Evolutionary conservation across 2,329 filamentous ascomycete species (phyloP), one percentile per base, ranked within the genome.

Genomic region (Botryosphaeria dothidea): DNA sequence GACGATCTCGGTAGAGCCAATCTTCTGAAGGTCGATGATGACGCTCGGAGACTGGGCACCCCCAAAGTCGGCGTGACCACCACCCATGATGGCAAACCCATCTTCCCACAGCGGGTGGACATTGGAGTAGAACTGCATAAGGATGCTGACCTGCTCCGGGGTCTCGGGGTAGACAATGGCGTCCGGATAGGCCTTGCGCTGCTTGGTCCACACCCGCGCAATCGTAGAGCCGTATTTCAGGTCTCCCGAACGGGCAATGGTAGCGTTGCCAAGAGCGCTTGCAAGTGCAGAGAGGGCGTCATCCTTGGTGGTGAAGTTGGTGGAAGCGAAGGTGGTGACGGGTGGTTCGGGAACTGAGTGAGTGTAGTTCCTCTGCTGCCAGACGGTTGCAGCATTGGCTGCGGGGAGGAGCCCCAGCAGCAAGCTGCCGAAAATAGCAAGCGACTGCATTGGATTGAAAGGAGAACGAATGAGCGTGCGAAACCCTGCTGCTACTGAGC

Each of bases 91-190:
- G 34, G 60, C 60, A 17, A 63, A 63, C 8, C 60, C 60, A 13
- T 62, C 60, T 3, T 8, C 25, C 60, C 60, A 63, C 7, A 63
- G 38, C 48, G 60, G 17, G 17, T 63, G 31, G 13, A 13, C 48
- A 21, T 41, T 63, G 25, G 60, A 63, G 48, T 63, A 63, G 60
- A 63, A 63, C 34, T 63, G 60, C 60, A 63, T 45, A 9, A 63
- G 34, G n/a, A 54, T 41, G 48, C 60, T 63, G 46, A 63, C 60
- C 4, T 63, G 60, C 36, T 63, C 48, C 3, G 60, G 9, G 13
- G 60, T 63, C 25, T 63, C 46, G 15, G 60, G 60, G 17, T 54
- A 63, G 48, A 63, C 23, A 31, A 63, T 54, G 34, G 38, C 36
- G 25, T 63, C 60, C 11, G 60, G 60, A 11, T 63, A 63, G 2